Percentiles rank a stretch among this genome's conserved stretches.
Evolutionary conservation across 495 filamentous ascomycete species (phyloP).

Genomic region (Tuber calosporum): DNA sequence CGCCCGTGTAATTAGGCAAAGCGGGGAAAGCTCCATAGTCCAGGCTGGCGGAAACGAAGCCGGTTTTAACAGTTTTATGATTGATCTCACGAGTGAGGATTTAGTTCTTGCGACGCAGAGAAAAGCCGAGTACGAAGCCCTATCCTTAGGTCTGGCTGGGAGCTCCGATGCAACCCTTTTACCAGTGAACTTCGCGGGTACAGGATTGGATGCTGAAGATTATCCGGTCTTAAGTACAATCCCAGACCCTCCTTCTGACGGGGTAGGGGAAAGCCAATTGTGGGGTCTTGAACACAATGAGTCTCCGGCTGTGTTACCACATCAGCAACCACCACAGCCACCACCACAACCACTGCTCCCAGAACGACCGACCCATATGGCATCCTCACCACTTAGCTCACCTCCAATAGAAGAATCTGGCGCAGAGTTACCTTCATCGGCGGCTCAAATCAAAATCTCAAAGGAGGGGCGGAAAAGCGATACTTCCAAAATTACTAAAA

Average conservation of each 20-base stretch:
- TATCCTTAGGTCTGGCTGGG: slow-evolving; percentile 9
- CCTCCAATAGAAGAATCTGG: not conserved
- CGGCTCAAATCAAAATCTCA: slow-evolving; percentile 6
- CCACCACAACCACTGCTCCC: not conserved
- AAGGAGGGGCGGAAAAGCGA: slow-evolving; percentile 12
- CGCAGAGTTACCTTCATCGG: slow-evolving; percentile 6
- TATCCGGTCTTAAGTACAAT: slow-evolving; percentile 24
- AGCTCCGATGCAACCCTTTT: slow-evolving; percentile 2
- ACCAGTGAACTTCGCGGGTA: not conserved
- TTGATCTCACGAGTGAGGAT: slow-evolving; percentile 23
- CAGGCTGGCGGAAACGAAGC: slow-evolving; percentile 7
- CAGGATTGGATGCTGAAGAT: slow-evolving; percentile 14
- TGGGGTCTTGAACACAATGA: not conserved
- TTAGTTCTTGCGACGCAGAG: slow-evolving; percentile 19
- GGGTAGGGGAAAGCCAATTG: not conserved
- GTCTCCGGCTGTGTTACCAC: not conserved
- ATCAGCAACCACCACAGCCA: slow-evolving; percentile 12
- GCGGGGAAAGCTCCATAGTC: slow-evolving; percentile 17
- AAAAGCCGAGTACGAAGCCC: slow-evolving; percentile 25
- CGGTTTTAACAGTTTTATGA: slow-evolving; percentile 18
- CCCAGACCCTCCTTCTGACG: slow-evolving; percentile 23
- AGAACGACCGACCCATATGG: not conserved
- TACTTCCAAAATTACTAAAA: slow-evolving; percentile 6
- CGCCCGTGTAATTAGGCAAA: slow-evolving; percentile 9
- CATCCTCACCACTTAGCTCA: not conserved